Base-by-base conservation (phyloP, 805 yeast genomes). In the Kuraishia floccosa region DNA sequence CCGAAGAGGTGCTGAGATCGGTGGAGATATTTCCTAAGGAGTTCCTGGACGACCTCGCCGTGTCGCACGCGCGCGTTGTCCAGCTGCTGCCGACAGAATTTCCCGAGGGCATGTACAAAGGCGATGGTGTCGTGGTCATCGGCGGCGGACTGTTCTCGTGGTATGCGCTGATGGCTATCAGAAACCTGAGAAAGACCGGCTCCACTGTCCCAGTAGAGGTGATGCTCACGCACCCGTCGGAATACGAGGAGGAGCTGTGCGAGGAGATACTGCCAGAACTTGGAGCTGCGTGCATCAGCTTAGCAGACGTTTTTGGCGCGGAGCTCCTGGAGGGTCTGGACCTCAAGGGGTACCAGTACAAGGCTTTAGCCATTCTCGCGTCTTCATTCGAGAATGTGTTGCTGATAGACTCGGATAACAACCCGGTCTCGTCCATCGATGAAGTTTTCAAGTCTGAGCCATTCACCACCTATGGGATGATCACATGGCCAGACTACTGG, bases 91-190 rank as follows among this genome's bases (percentile, higher is more conserved):
- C 81, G 0, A 58, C 58, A 3, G 54, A 52, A 34, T 36, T 50
- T 12, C 46, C 49, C 8, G 63, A 58, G 28, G 52, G 56, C 1
- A 40, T 71, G 8, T 72, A 69, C 43, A 46, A 49, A 4, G 70
- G 76, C 2, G 58, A 69, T 43, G 82, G 83, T 19, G 66, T 72
- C 13, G 83, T 75, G 1, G 73, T 63, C 38, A 85, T 81, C 23
- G 91, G 89, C 10, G 93, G 93, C 17, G 87, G 86, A 1, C 68
- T 65, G 41, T 81, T 72, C 54, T 73, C 76, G 39, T 76, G 87
- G 66, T 57, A 78, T 37, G 70, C 82, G 6, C 53, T 79, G 26
- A 56, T 79, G 12, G 70, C 84, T 1, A 64, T 83, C 32, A 65
- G 66, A 39, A 63, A 74, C 34, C 50, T 84, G 28, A 56, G 94